These are phyloP conservation scores for Periglandula ipomoeae DNA, from an alignment of 2,329 filamentous ascomycete genomes.

Conservation along the genomic window DNA sequence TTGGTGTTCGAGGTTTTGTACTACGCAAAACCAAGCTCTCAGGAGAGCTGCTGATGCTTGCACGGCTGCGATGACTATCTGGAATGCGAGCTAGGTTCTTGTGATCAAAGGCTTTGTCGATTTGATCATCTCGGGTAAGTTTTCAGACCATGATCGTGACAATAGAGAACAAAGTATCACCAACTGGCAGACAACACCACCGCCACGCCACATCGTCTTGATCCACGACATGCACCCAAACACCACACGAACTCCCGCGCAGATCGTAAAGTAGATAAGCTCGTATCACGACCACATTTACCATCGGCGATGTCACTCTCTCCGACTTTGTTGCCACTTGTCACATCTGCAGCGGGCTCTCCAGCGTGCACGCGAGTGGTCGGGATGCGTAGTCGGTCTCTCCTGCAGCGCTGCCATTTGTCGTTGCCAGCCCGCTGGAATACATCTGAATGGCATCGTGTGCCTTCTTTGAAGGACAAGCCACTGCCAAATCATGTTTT, in stretches of 20 bases:
- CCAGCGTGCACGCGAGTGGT: neutral
- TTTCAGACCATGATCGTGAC: neutral
- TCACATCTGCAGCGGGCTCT: neutral
- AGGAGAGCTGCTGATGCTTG: neutral
- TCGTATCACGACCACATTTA: neutral
- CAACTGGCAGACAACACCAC: neutral
- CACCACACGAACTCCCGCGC: no score
- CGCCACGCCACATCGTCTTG: neutral
- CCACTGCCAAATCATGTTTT: neutral
- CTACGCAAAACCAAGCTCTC: no score
- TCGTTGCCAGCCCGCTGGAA: constrained; percentile 10
- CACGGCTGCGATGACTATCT: neutral
- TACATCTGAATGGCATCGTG: constrained; percentile 8
- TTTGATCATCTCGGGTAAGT: neutral
- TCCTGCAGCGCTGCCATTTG: constrained; percentile 7
- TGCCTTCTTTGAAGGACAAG: neutral
- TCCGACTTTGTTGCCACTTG: neutral
- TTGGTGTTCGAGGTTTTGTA: neutral
- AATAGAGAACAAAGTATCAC: neutral
- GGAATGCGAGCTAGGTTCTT: neutral
- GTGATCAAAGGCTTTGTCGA: neutral
- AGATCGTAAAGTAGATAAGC: neutral
- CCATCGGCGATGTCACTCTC: neutral
- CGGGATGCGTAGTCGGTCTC: neutral
- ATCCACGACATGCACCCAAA: neutral